phyloP scores from a whole-genome alignment of 129 eudicot genomes.

The Pulicaria dysenterica region DNA sequence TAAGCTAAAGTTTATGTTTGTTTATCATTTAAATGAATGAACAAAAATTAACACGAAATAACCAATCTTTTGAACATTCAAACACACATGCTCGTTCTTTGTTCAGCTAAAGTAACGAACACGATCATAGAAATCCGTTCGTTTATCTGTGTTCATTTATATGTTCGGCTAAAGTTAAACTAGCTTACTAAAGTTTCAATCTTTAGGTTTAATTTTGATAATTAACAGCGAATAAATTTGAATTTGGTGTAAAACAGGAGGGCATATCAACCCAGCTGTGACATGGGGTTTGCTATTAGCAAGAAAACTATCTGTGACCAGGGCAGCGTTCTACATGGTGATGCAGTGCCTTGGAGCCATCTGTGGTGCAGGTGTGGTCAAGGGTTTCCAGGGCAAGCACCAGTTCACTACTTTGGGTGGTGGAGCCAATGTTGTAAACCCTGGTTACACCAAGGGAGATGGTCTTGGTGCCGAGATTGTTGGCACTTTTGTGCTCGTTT shows the following conservation, averaged over 20 bases:
- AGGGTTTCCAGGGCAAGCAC: constrained; percentile 64
- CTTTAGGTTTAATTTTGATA: too few species aligned
- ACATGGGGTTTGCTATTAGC: constrained; percentile 84
- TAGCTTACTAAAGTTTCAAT: too few species aligned
- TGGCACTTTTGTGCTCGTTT: constrained; percentile 68
- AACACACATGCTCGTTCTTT: too few species aligned
- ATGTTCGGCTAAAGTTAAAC: too few species aligned
- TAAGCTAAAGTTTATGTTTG: background rate
- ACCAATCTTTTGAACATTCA: too few species aligned
- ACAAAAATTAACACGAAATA: too few species aligned
- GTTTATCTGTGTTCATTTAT: too few species aligned
- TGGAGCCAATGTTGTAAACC: constrained; percentile 64
- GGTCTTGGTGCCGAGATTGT: constrained; percentile 79
- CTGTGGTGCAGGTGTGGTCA: constrained; percentile 92
- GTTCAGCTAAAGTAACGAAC: too few species aligned
- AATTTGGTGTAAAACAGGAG: constrained; percentile 59
- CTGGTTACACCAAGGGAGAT: constrained; percentile 63
- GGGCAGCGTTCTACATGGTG: constrained; percentile 80
- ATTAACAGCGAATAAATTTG: background rate
- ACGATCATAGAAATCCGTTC: too few species aligned
- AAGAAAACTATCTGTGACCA: constrained; percentile 75
- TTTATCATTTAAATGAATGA: too few species aligned
- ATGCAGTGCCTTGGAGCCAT: constrained; percentile 93
- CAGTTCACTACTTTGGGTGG: constrained; percentile 53
- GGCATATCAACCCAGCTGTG: constrained; percentile 93